These are phyloP conservation scores for Excoecaria agallocha DNA, from an alignment of 345 rosid species.

Conservation along the genomic window DNA sequence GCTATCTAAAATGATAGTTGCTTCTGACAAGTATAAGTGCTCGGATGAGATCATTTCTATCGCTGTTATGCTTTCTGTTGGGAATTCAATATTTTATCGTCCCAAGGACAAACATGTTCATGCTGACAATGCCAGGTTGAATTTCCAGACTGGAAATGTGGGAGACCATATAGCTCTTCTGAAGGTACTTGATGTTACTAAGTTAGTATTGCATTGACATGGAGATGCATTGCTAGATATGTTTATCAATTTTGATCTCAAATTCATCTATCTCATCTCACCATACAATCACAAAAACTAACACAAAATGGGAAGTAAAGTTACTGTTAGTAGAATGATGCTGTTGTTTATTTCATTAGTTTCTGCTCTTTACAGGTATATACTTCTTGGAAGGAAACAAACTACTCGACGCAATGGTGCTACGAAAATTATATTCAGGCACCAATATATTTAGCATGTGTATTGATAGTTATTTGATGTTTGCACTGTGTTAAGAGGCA, in stretches of 20 bases:
- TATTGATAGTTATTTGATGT: constrained; percentile 2
- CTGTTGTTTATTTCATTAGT: constrained; percentile 6
- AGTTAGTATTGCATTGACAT: not conserved
- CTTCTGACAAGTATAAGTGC: constrained; percentile 84
- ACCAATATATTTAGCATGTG: not conserved
- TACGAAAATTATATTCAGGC: constrained; percentile 98
- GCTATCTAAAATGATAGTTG: constrained; percentile 90
- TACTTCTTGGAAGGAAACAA: constrained; percentile 93
- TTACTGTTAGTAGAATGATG: not conserved
- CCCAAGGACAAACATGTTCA: constrained; percentile 98
- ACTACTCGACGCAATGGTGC: constrained; percentile 96
- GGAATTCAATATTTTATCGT: constrained; percentile 91
- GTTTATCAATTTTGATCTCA: not conserved
- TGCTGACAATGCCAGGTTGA: constrained; percentile 93
- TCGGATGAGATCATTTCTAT: constrained; percentile 86
- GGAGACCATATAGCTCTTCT: constrained; percentile 93
- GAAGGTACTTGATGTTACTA: constrained; percentile 43
- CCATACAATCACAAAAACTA: not conserved
- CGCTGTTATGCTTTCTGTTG: constrained; percentile 92
- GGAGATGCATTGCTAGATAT: constrained; percentile 9
- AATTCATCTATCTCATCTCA: too few relatives aligned
- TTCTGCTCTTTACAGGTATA: constrained; percentile 54
- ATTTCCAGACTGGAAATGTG: constrained; percentile 86
- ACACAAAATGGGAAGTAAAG: not conserved
- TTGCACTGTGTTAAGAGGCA: not conserved